Evolutionary conservation across 108 stramenopile genomes (phyloP).

Genomic region (Schizochytrium sp.): DNA sequence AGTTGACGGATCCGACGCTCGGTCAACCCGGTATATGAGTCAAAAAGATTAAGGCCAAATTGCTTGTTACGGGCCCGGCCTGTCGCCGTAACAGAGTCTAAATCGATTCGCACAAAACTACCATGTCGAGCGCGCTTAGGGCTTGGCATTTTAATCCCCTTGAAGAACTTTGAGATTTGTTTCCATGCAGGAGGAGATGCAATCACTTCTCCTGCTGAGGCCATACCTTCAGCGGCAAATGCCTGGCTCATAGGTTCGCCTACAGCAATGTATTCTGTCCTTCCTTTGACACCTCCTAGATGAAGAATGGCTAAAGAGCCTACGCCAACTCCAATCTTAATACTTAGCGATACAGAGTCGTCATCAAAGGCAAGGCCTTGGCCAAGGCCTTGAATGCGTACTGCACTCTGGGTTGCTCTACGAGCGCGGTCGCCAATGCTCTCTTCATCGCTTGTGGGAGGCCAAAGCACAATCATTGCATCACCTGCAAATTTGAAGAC

Average conservation of each 20-base stretch:
- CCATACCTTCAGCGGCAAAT: conserved; percentile 72
- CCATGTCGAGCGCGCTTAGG: not conserved
- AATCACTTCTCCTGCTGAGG: conserved; percentile 73
- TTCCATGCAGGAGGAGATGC: conserved; percentile 66
- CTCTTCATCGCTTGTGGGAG: conserved; percentile 60
- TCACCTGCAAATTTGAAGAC: conserved; percentile 81
- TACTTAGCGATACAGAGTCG: conserved; percentile 68
- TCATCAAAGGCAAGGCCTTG: conserved; percentile 48
- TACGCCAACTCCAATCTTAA: conserved; percentile 76
- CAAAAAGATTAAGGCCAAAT: conserved; percentile 14
- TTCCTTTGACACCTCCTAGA: conserved; percentile 70
- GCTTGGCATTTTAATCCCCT: not conserved
- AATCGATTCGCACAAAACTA: not conserved
- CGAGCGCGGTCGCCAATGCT: conserved; percentile 65
- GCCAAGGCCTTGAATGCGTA: conserved; percentile 68
- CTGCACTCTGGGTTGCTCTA: conserved; percentile 76
- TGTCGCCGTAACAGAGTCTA: not conserved
- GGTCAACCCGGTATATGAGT: not conserved
- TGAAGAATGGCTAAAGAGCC: conserved; percentile 72
- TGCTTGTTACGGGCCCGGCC: not conserved
- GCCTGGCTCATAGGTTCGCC: conserved; percentile 77
- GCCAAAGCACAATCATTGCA: conserved; percentile 79
- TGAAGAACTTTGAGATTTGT: conserved; percentile 58
- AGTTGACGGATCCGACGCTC: not conserved
- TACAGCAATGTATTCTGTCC: conserved; percentile 76